Conservation (phyloP, 805 yeast species). For the Lipomyces chichibuensis region DNA sequence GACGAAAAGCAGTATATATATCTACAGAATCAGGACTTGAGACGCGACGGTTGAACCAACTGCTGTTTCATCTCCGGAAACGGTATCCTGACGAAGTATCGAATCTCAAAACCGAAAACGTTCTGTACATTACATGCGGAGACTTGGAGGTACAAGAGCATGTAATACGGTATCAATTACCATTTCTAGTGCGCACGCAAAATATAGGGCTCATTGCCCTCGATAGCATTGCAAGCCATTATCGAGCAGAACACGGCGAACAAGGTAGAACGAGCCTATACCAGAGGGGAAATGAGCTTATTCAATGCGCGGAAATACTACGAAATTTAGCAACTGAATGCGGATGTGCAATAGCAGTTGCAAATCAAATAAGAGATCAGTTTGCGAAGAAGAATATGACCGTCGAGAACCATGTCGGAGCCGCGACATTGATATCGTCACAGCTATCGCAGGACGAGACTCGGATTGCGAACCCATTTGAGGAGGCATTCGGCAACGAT, state of each 20-base stretch:
- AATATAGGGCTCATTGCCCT: conserved; percentile 62
- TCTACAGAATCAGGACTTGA: conserved; percentile 78
- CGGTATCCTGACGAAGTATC: conserved; percentile 33
- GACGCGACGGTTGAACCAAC: conserved; percentile 62
- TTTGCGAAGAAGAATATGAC: conserved; percentile 10
- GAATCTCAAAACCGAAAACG: conserved; percentile 41
- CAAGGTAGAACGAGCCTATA: conserved; percentile 17
- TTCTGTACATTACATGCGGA: conserved; percentile 61
- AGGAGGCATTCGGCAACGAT: conserved; percentile 3
- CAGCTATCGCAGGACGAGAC: background rate
- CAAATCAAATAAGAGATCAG: conserved; percentile 79
- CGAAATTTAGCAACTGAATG: conserved; percentile 52
- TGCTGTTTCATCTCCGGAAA: conserved; percentile 45
- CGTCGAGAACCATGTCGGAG: conserved; percentile 4
- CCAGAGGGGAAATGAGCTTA: conserved; percentile 40
- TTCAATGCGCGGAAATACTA: conserved; percentile 52
- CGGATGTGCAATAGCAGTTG: conserved; percentile 64
- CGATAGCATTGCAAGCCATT: conserved; percentile 81
- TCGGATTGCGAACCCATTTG: background rate
- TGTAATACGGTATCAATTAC: conserved; percentile 69
- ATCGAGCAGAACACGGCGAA: conserved; percentile 56
- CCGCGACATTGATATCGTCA: conserved; percentile 5
- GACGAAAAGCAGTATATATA: conserved; percentile 60
- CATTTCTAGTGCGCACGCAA: conserved; percentile 52
- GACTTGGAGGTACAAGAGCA: conserved; percentile 77